Percentiles rank a stretch among this genome's conserved stretches.
Evolutionary conservation across 331 rosid species (phyloP).

Genomic region (Acacia concinna): DNA sequence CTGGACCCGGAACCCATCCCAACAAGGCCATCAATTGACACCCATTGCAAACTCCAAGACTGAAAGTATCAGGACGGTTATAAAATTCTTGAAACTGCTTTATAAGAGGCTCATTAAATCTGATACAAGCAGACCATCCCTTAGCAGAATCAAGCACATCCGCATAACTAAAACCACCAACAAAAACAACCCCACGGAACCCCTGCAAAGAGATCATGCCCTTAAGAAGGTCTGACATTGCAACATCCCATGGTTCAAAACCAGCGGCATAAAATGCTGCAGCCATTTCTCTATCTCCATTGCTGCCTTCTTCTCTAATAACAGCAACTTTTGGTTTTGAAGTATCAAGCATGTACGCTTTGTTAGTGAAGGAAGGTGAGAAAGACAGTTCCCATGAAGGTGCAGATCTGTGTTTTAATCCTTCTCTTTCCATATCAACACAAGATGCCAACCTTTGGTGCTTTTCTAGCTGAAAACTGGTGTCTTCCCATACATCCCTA

Average conservation of each 20-base stretch:
- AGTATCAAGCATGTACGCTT: constrained; percentile 47
- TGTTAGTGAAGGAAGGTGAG: constrained; percentile 67
- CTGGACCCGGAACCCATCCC: constrained; percentile 76
- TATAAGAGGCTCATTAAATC: constrained; percentile 64
- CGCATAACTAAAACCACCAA: constrained; percentile 93
- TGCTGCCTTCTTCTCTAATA: constrained; percentile 93
- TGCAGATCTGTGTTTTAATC: constrained; percentile 60
- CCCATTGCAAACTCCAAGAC: constrained; percentile 72
- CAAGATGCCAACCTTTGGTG: constrained; percentile 76
- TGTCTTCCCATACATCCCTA: constrained; percentile 87
- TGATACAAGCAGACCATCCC: constrained; percentile 85
- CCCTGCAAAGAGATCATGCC: constrained; percentile 56
- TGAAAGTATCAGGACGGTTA: constrained; percentile 60
- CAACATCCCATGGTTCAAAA: constrained; percentile 81
- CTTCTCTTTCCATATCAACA: constrained; percentile 78
- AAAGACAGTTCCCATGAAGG: constrained; percentile 76
- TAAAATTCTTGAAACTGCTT: constrained; percentile 66
- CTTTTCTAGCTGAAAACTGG: constrained; percentile 76
- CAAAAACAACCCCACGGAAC: constrained; percentile 70
- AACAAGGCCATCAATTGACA: constrained; percentile 77
- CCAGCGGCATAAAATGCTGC: constrained; percentile 78
- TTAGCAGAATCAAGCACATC: constrained; percentile 93
- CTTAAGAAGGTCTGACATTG: constrained; percentile 79
- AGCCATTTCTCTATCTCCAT: constrained; percentile 92
- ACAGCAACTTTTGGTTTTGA: constrained; percentile 80